phyloP scores from a whole-genome alignment of 441 rosid species.

The Pelargonium cotyledonis region DNA sequence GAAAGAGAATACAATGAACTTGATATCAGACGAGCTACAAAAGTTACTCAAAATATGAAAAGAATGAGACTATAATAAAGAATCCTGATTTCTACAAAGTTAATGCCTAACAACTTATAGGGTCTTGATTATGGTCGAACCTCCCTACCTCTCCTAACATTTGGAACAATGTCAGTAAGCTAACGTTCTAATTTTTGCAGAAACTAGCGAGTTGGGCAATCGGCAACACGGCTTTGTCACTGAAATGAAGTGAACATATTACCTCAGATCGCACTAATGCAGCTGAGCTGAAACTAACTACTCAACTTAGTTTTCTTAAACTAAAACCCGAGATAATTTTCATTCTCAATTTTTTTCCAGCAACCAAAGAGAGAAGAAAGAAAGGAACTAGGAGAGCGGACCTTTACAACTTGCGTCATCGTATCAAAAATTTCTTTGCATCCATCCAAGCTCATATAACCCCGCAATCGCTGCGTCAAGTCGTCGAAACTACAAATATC shows the following conservation, averaged over 20 bases:
- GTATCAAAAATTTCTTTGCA: slow-evolving; percentile 65
- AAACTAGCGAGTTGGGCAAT: not conserved
- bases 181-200: not conserved
- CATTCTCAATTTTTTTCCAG: not conserved
- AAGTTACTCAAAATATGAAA: not conserved
- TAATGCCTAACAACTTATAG: not conserved
- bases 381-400: slow-evolving; percentile 17
- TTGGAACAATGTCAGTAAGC: not conserved
- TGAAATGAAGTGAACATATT: not conserved
- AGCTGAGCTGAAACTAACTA: not conserved
- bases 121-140: too few species aligned
- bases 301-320: not conserved
- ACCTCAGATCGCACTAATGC: not conserved
- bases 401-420: slow-evolving; percentile 70
- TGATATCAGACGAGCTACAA: not conserved
- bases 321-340: not conserved
- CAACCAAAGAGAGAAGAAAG: not conserved
- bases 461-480: slow-evolving; percentile 60
- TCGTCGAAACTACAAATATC: slow-evolving; percentile 86
- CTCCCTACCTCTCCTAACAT: too few species aligned
- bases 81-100: not conserved
- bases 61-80: too few species aligned
- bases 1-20: slow-evolving; percentile 7
- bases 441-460: slow-evolving; percentile 49
- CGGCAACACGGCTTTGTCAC: not conserved